These are phyloP conservation scores for Ceratocystis variospora DNA, from an alignment of 2,329 filamentous ascomycete species.

Conservation along the genomic window DNA sequence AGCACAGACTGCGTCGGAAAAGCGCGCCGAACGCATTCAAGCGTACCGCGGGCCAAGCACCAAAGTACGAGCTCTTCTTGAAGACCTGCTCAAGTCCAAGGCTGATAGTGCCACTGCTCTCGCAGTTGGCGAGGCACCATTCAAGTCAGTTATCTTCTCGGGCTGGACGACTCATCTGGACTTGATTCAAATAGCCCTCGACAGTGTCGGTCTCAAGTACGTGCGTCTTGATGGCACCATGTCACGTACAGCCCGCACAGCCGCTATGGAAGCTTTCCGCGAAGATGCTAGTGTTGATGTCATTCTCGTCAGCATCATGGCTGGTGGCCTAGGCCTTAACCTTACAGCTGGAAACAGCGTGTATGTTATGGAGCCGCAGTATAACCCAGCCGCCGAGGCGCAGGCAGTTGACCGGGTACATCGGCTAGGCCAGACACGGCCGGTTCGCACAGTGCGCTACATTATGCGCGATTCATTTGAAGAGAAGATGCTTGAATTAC, in stretches of 20 bases:
- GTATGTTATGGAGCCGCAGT: slow-evolving; percentile 97
- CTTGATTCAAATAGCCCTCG: slow-evolving; percentile 71
- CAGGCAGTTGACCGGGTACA: slow-evolving; percentile 92
- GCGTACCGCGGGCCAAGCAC: slow-evolving; percentile 78
- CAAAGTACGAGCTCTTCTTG: slow-evolving; percentile 71
- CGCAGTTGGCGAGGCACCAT: slow-evolving; percentile 50
- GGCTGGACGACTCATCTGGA: slow-evolving; percentile 94
- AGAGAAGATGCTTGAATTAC: slow-evolving; percentile 79
- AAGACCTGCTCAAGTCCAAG: slow-evolving; percentile 55
- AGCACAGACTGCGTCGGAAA: slow-evolving; percentile 21
- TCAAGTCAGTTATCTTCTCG: slow-evolving; percentile 90
- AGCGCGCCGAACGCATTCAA: slow-evolving; percentile 26
- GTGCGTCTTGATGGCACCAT: slow-evolving; percentile 85
- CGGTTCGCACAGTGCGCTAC: slow-evolving; percentile 74
- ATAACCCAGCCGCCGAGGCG: slow-evolving; percentile 87
- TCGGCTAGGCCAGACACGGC: slow-evolving; percentile 75
- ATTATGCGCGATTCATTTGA: slow-evolving; percentile 88
- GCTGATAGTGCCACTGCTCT: slow-evolving; percentile 43
- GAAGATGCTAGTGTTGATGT: slow-evolving; percentile 58
- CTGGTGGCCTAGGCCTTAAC: slow-evolving; percentile 83
- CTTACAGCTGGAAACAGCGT: slow-evolving; percentile 73
- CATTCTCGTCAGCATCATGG: slow-evolving; percentile 83
- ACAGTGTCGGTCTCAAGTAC: slow-evolving; percentile 50
- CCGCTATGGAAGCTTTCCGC: slow-evolving; percentile 65
- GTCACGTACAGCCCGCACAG: slow-evolving; percentile 57